A percentile compares a stretch with the other conserved stretches of the same genome.
Conservation (phyloP, 108 stramenopile genomes). For the Fragilariopsis cylindrus region DNA sequence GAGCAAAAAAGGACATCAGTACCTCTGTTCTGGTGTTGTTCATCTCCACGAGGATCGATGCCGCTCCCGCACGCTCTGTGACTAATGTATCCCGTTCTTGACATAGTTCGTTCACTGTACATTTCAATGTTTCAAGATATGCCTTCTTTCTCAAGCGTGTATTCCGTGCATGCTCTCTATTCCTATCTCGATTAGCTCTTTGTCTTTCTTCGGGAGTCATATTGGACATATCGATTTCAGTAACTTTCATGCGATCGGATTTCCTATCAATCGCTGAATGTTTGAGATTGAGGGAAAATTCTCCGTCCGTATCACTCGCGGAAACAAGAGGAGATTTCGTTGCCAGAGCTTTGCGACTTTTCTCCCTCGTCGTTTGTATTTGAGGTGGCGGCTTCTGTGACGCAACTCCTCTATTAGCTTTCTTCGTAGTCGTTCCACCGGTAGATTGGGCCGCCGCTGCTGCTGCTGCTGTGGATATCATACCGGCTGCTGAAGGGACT, state of each 20-base stretch:
- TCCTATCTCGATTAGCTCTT: slow-evolving; percentile 86
- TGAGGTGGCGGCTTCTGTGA: slow-evolving; percentile 17
- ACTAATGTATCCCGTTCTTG: slow-evolving; percentile 78
- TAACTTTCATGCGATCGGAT: slow-evolving; percentile 16
- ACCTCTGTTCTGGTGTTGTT: slow-evolving; percentile 88
- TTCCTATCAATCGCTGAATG: slow-evolving; percentile 15
- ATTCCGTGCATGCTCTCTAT: slow-evolving; percentile 92
- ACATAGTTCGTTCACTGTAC: slow-evolving; percentile 87
- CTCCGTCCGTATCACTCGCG: slow-evolving; percentile 80
- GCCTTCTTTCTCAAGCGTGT: slow-evolving; percentile 93
- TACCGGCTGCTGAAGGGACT: not conserved
- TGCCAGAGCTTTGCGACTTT: slow-evolving; percentile 8
- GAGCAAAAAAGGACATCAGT: slow-evolving; percentile 76
- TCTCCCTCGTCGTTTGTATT: slow-evolving; percentile 12
- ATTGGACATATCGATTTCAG: slow-evolving; percentile 39
- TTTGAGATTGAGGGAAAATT: slow-evolving; percentile 26
- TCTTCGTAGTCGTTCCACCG: slow-evolving; percentile 1
- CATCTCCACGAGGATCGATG: slow-evolving; percentile 74
- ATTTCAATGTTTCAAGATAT: slow-evolving; percentile 92
- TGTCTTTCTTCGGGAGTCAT: slow-evolving; percentile 65
- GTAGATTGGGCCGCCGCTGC: slow-evolving; percentile 8
- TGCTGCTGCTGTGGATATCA: slow-evolving; percentile 4
- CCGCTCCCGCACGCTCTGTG: slow-evolving; percentile 72
- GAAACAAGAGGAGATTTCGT: slow-evolving; percentile 55
- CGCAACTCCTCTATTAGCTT: not conserved